Evolutionary conservation across 1,139 yeast genomes (phyloP).

Genomic region (Candida smagusa): DNA sequence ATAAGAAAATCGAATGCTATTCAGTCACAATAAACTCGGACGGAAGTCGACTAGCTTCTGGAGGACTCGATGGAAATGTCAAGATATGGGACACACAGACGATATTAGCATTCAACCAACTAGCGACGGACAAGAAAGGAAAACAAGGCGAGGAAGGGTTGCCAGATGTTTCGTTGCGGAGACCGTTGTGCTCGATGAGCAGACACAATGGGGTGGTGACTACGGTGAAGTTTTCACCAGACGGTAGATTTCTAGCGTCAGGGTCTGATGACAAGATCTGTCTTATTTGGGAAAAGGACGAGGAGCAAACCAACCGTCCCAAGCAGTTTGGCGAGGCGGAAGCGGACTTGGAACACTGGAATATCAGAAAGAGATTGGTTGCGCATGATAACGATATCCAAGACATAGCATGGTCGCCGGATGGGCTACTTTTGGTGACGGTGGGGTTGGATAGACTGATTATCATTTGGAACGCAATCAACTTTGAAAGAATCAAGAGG

Average conservation of each 20-base stretch:
- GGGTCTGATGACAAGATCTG: conserved; percentile 95
- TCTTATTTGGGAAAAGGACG: conserved; percentile 90
- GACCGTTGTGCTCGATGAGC: conserved; percentile 76
- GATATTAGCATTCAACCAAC: conserved; percentile 33
- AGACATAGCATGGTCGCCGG: conserved; percentile 98
- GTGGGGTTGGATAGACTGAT: conserved; percentile 92
- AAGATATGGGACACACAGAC: conserved; percentile 82
- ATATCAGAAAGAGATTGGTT: conserved; percentile 82
- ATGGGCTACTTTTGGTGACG: conserved; percentile 80
- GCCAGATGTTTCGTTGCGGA: conserved; percentile 39
- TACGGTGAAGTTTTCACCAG: conserved; percentile 86
- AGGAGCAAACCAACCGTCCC: conserved; percentile 44
- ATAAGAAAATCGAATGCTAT: conserved; percentile 78
- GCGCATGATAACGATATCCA: conserved; percentile 98
- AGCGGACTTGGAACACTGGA: conserved; percentile 85
- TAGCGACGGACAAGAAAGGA: conserved; percentile 6
- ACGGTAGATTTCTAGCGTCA: conserved; percentile 84
- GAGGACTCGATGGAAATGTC: conserved; percentile 93
- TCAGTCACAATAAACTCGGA: conserved; percentile 78
- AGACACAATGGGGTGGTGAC: conserved; percentile 94
- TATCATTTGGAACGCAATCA: conserved; percentile 89
- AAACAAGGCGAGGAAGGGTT: conserved; percentile 8
- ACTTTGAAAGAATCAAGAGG: conserved; percentile 84
- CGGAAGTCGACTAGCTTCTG: conserved; percentile 84
- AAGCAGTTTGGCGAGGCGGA: conserved; percentile 50